Conservation (phyloP, 2,329 filamentous ascomycete genomes). For the Tolypocladium ophioglossoides region DNA sequence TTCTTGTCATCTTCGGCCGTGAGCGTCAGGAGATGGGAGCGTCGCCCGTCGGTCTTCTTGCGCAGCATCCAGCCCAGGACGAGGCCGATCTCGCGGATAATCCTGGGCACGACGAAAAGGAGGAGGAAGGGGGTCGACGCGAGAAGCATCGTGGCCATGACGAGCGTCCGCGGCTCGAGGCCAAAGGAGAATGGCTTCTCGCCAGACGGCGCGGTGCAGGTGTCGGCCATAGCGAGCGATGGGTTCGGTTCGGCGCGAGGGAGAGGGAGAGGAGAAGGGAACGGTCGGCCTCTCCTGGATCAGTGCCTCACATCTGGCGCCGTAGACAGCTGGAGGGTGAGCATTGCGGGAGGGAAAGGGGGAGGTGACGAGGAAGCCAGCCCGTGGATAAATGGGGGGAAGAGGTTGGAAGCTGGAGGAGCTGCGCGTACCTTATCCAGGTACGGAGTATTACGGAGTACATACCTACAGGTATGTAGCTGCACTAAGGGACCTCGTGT, state of each 20-base stretch:
- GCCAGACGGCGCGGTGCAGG: slow-evolving; percentile 16
- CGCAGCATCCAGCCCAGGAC: slow-evolving; percentile 49
- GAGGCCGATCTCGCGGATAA: slow-evolving; percentile 24
- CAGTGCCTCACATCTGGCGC: background rate
- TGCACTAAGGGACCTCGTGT: background rate
- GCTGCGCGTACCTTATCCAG: background rate
- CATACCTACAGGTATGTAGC: too few species aligned
- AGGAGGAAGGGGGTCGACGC: slow-evolving; percentile 10
- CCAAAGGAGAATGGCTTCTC: slow-evolving; percentile 16
- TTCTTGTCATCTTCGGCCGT: slow-evolving; percentile 35
- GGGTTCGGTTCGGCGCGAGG: background rate
- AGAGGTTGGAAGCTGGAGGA: background rate
- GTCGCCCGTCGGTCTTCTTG: slow-evolving; percentile 53
- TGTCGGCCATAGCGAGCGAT: slow-evolving; percentile 13
- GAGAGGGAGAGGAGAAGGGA: too few species aligned
- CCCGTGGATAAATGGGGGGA: background rate
- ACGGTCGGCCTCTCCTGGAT: background rate
- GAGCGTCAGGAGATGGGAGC: slow-evolving; percentile 43
- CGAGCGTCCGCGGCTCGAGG: slow-evolving; percentile 14
- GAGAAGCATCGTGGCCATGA: slow-evolving; percentile 13
- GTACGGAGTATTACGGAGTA: too few species aligned
- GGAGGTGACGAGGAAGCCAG: background rate
- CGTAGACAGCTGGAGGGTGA: background rate
- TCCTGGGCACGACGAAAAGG: slow-evolving; percentile 14
- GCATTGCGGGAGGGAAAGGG: background rate